Conservation (phyloP, 78 protist species). For the Bigelowiella natans region DNA sequence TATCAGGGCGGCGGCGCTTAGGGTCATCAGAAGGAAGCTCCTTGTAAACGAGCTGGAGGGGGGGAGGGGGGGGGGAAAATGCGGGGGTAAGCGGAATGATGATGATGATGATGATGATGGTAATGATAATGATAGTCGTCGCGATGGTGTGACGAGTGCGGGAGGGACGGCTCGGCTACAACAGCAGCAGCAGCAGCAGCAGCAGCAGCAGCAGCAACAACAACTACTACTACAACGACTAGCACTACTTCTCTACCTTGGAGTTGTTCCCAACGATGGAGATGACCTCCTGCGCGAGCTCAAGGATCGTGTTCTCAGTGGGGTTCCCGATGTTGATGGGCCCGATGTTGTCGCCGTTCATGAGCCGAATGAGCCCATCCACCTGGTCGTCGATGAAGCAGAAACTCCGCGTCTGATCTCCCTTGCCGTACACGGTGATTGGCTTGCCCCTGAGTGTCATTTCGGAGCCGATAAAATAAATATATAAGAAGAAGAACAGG, state of each 20-base stretch:
- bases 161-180: too few relatives aligned
- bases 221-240: too few relatives aligned
- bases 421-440: background rate
- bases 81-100: too few relatives aligned
- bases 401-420: slow-evolving; percentile 15
- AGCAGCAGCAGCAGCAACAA: too few relatives aligned
- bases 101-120: too few relatives aligned
- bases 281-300: background rate
- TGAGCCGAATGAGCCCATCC: background rate
- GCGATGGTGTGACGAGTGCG: too few relatives aligned
- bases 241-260: too few relatives aligned
- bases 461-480: background rate
- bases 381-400: slow-evolving; percentile 8
- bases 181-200: too few relatives aligned
- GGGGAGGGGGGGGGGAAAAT: too few relatives aligned
- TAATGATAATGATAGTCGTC: too few relatives aligned
- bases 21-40: background rate
- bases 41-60: background rate
- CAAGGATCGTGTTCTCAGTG: background rate
- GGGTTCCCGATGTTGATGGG: slow-evolving; percentile 8
- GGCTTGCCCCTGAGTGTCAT: background rate
- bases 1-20: background rate
- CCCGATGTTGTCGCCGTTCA: background rate
- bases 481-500: background rate
- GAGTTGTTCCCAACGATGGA: background rate